These are phyloP conservation scores for Annulohypoxylon bovei DNA, from an alignment of 495 filamentous ascomycete species.

Conservation along the genomic window DNA sequence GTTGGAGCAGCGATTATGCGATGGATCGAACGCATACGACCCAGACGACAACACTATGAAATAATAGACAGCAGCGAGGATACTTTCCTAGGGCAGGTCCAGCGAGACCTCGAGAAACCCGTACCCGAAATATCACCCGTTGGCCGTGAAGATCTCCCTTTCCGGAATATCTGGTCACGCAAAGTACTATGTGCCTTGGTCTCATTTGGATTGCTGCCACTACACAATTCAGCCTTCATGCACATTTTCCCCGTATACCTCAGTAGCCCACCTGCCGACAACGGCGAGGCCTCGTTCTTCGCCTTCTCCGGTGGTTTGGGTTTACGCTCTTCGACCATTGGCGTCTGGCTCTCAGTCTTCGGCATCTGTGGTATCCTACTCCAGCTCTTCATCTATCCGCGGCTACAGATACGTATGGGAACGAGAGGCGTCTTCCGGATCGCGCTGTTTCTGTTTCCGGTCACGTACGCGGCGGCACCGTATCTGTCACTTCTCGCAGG, in stretches of 20 bases:
- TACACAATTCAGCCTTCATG: conserved; percentile 81
- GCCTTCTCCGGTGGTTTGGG: conserved; percentile 79
- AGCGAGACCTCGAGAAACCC: conserved; percentile 44
- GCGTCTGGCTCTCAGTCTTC: conserved; percentile 73
- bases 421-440: conserved; percentile 68
- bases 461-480: conserved; percentile 72
- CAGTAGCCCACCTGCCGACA: conserved; percentile 68
- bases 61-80: conserved; percentile 32
- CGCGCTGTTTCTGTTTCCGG: conserved; percentile 69
- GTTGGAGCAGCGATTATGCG: conserved; percentile 17
- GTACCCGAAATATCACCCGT: conserved; percentile 23
- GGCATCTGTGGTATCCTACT: conserved; percentile 74
- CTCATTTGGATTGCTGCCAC: conserved; percentile 71
- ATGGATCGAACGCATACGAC: conserved; percentile 46
- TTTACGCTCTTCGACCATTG: conserved; percentile 72
- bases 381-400: conserved; percentile 76
- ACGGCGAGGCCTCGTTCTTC: conserved; percentile 61
- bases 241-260: conserved; percentile 78
- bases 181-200: conserved; percentile 71
- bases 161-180: conserved; percentile 69
- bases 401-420: conserved; percentile 67
- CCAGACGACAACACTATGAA: conserved; percentile 21
- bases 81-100: conserved; percentile 37
- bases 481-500: conserved; percentile 71
- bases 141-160: conserved; percentile 54